Percentiles rank a stretch among this genome's conserved stretches.
phyloP scores from a whole-genome alignment of 208 protist genomes.

The Acanthamoeba culbertsoni region DNA sequence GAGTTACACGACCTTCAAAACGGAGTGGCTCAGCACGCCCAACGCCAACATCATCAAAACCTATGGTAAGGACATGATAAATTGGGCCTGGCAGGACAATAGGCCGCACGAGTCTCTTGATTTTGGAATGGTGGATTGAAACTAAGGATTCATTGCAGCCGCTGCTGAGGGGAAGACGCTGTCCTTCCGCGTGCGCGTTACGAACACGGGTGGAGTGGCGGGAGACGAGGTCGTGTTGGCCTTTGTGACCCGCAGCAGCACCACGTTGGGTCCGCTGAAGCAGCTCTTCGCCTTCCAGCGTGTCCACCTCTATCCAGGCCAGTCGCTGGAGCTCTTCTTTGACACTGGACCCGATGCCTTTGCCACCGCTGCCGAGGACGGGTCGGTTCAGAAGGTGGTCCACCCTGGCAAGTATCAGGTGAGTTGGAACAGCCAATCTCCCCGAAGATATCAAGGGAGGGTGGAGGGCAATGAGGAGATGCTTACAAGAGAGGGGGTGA shows the following conservation, averaged over 20 bases:
- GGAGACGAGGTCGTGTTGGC: conserved; percentile 59
- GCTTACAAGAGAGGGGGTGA: neutral
- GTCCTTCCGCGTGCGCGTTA: conserved; percentile 46
- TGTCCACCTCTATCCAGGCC: neutral
- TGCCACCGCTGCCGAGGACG: neutral
- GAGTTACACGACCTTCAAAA: conserved; percentile 67
- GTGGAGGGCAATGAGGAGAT: too few species aligned
- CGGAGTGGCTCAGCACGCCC: neutral
- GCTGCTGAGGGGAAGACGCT: neutral
- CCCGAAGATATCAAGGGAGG: neutral
- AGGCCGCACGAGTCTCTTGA: too few species aligned
- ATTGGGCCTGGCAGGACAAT: too few species aligned
- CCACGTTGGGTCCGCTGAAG: neutral
- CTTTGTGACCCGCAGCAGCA: neutral
- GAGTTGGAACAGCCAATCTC: neutral
- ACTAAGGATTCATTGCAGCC: neutral
- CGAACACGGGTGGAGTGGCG: conserved; percentile 51
- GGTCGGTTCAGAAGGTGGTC: neutral
- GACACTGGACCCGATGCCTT: neutral
- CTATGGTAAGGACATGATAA: neutral
- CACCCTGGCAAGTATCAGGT: neutral
- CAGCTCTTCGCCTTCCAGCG: conserved; percentile 52
- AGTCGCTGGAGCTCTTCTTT: neutral
- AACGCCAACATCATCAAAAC: neutral
- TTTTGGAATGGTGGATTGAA: too few species aligned